Evolutionary conservation across 805 yeast genomes (phyloP), one percentile per base, ranked within the genome.

Genomic region (Kodamaea fukazawae): DNA sequence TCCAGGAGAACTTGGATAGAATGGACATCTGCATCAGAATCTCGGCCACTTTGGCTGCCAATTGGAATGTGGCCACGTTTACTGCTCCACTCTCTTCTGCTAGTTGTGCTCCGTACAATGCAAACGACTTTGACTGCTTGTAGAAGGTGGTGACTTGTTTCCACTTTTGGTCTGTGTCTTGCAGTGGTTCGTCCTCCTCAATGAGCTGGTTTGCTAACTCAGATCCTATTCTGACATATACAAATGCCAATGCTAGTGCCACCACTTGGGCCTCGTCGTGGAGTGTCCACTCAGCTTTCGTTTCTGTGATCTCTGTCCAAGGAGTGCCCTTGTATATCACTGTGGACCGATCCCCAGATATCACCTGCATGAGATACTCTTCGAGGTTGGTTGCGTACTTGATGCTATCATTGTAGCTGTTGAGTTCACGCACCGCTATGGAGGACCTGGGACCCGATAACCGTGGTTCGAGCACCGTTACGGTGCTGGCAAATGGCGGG

Each of bases 21-120:
- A 63, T 63, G 2, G 71, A 60, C 60, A 66, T 58, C 43, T 69
- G 75, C 26, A 63, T 55, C 35, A 65, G 53, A 4, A 65, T 50
- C 27, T 55, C 54, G 37, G 57, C 51, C 4, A 67, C 52, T 29
- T 59, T 60, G 9, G 41, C 45, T 3, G 61, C 27, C 39, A 15
- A 15, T 23, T 32, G 33, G 22, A 38, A 34, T 22, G 23, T 20
- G 23, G 23, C 23, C 23, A 20, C 5, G 23, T 8, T 20, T 5
- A 20, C 23, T 20, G 23, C 23, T 20, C 23, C 23, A 5, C 23
- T 8, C 7, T 20, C 23, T 20, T 5, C 9, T 16, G 41, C 11
- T 31, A 51, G 35, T 3, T 35, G 34, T 6, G 46, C 32, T 6
- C 65, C 70, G 43, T 60, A 65, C 12, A 39, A 29, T 11, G 51